Base-by-base conservation (phyloP, 1,284 basidiomycete species). In the Puccinia hordei region DNA sequence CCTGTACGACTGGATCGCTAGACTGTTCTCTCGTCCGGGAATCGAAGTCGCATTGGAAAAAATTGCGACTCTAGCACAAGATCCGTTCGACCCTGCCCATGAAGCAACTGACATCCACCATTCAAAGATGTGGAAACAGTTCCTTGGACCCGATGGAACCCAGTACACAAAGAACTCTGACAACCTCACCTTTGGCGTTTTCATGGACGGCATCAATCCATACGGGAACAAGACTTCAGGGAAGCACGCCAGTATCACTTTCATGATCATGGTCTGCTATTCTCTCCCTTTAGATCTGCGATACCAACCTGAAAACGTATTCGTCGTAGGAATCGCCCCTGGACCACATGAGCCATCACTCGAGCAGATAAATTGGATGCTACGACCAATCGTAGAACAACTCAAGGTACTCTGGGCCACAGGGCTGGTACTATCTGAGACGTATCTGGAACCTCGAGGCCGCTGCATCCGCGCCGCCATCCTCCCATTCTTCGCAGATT, bases 291-390 rank as follows among this genome's bases (percentile, higher is more conserved):
- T 82, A 0, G 51, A 82, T 3, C 41, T 86, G 19, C 85, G 87
- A 0, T 85, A 85, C 78, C 82, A 83, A 24, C 65, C 82, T 2
- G 85, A 87, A 72, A 87, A 88, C 69, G 82, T 87, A n/a, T 87
- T 83, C 78, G 83, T 87, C 15, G 85, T 85, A 13, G 86, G 86
- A 1, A 82, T 88, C 17, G 85, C 85, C 85, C 87, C 84, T 6
- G 83, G 83, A 3, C 83, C 83, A 15, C 27, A 57, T 15, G 82
- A 83, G 61, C 83, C 82, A 4, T 65, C 69, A 4, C 41, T 78
- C 2, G 66, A 82, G 22, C 59, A 84, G 27, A 75, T 86, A 41
- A 86, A 87, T 74, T 83, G 84, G 49, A 83, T 84, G 71, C 61
- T 87, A 1, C 19, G 63, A 27, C 85, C 84, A 5, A 55, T 87